Evolutionary conservation across 768 basidiomycete species (phyloP).

Genomic region (Trametes maxima): DNA sequence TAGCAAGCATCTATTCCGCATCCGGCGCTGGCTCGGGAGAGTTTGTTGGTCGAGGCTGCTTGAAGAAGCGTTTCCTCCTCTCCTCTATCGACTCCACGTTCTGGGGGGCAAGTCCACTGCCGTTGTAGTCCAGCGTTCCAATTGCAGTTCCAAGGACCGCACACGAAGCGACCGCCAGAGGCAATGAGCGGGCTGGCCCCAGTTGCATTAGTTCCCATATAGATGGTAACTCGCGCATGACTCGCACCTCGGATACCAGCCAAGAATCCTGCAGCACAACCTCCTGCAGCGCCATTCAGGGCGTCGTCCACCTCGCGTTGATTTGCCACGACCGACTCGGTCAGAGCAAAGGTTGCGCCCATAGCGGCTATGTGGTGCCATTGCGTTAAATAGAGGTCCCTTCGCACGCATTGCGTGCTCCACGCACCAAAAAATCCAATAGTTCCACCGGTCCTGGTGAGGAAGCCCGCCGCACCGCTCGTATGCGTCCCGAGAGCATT

Average conservation of each 20-base stretch:
- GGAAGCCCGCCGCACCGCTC: slow-evolving; percentile 80
- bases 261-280: slow-evolving; percentile 91
- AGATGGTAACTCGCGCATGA: not conserved
- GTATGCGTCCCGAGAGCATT: slow-evolving; percentile 81
- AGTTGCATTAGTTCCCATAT: not conserved
- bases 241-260: slow-evolving; percentile 79
- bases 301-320: slow-evolving; percentile 76
- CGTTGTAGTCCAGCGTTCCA: slow-evolving; percentile 81
- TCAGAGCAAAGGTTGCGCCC: slow-evolving; percentile 84
- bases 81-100: slow-evolving; percentile 58
- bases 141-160: slow-evolving; percentile 75
- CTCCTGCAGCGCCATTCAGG: slow-evolving; percentile 81
- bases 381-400: slow-evolving; percentile 2
- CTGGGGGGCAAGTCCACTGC: slow-evolving; percentile 55
- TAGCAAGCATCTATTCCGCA: slow-evolving; percentile 22
- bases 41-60: slow-evolving; percentile 54
- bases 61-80: slow-evolving; percentile 81
- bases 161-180: slow-evolving; percentile 79
- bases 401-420: not conserved
- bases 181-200: slow-evolving; percentile 74
- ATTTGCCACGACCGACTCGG: slow-evolving; percentile 82
- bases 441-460: slow-evolving; percentile 85
- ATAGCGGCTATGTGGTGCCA: slow-evolving; percentile 66
- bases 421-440: slow-evolving; percentile 89
- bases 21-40: slow-evolving; percentile 42